phyloP scores from a whole-genome alignment of 176 grass and related monocot species.

The Chrysopogon serrulatus region DNA sequence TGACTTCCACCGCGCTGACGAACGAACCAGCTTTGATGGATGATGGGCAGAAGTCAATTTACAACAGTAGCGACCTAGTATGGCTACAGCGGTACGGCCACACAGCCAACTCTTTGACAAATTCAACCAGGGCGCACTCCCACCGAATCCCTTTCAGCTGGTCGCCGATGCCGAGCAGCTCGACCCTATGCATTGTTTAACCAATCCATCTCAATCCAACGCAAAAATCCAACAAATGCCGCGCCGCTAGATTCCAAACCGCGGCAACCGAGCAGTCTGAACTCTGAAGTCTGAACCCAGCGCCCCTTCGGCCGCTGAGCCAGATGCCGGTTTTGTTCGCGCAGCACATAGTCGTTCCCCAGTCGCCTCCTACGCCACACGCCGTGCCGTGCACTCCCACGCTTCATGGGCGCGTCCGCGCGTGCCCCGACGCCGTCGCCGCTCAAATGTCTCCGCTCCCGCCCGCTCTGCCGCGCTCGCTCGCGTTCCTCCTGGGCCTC shows the following conservation, averaged over 20 bases:
- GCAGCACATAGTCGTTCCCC: background rate
- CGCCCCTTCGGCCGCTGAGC: background rate
- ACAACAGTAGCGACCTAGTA: background rate
- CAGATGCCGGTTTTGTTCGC: background rate
- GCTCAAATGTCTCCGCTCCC: conserved; percentile 42
- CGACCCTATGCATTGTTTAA: background rate
- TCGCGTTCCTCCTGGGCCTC: conserved; percentile 7
- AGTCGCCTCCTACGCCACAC: background rate
- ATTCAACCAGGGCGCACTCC: background rate
- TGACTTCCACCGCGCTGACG: background rate
- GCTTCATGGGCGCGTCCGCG: conserved; percentile 32
- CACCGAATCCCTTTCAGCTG: background rate
- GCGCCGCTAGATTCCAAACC: conserved; percentile 3
- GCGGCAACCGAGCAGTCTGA: conserved; percentile 8
- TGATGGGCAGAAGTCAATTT: conserved; percentile 8
- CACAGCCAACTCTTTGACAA: conserved; percentile 18
- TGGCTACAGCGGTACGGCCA: background rate
- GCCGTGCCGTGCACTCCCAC: conserved; percentile 1
- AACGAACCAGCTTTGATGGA: background rate
- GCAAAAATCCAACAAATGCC: background rate
- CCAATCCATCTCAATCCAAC: background rate
- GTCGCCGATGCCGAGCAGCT: background rate
- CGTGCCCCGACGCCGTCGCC: background rate
- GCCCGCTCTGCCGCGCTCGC: conserved; percentile 3
- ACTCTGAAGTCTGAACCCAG: conserved; percentile 16